Conservation (phyloP, 139 green algal genomes). For the Haematococcus lacustris region DNA sequence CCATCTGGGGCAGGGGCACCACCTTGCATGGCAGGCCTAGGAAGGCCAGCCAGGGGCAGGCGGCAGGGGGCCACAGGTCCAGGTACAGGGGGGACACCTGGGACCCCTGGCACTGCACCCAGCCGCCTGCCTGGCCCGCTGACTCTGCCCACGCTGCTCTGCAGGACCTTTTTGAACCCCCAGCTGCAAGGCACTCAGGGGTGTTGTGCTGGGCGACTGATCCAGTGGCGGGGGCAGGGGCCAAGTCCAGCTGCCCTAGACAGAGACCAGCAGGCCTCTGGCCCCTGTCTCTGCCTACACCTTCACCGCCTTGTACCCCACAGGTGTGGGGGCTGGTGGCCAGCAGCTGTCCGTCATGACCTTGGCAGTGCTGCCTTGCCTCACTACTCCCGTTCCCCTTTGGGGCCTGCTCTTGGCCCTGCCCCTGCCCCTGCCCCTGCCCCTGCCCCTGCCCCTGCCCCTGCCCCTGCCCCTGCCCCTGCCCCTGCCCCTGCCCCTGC, state of each 20-base stretch:
- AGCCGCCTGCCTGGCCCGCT: too few relatives aligned
- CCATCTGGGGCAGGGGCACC: conserved; percentile 56
- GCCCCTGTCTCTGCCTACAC: too few relatives aligned
- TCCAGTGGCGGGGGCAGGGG: too few relatives aligned
- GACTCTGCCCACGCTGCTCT: too few relatives aligned
- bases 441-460: too few relatives aligned
- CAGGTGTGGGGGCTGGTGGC: too few relatives aligned
- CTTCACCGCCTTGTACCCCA: too few relatives aligned
- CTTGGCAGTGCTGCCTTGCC: background rate
- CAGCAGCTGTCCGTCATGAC: too few relatives aligned
- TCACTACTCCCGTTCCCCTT: background rate
- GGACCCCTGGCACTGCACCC: background rate
- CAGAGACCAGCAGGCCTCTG: too few relatives aligned
- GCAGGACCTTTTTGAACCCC: background rate
- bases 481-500: background rate
- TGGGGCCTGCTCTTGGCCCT: too few relatives aligned
- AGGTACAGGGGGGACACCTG: conserved; percentile 38
- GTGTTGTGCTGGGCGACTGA: background rate
- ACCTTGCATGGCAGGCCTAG: conserved; percentile 71
- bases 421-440: too few relatives aligned
- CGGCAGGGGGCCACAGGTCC: conserved; percentile 54
- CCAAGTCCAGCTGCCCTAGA: too few relatives aligned
- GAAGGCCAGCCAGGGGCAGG: conserved; percentile 52
- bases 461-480: background rate
- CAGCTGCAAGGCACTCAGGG: conserved; percentile 1